Percentiles rank a stretch among this genome's conserved stretches.
These are phyloP conservation scores for Dendrobium officinale DNA, from an alignment of 106 monocot genomes.

Conservation along the genomic window DNA sequence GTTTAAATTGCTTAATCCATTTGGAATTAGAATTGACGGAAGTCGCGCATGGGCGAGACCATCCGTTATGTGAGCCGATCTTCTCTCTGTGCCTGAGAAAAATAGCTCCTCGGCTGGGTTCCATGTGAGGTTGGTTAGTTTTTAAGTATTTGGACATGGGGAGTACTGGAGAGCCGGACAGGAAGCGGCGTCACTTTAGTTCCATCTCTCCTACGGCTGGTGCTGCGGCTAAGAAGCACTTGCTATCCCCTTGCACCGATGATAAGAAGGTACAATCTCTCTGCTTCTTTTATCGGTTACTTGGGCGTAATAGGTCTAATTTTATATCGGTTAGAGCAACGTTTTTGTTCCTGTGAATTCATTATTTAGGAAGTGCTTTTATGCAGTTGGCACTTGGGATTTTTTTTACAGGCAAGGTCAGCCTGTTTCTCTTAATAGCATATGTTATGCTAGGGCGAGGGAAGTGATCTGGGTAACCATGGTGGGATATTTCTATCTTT, in stretches of 20 bases:
- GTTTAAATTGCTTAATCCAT: not conserved
- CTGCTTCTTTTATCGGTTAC: not conserved
- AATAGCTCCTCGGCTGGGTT: not conserved
- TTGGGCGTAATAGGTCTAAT: not conserved
- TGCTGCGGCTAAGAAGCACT: constrained; percentile 43
- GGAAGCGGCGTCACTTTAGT: constrained; percentile 48
- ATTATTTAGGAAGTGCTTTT: not conserved
- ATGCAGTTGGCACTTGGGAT: not conserved
- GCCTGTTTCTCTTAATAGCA: not conserved
- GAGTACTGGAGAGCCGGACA: constrained; percentile 46
- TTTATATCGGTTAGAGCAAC: not conserved
- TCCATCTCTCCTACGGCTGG: constrained; percentile 33
- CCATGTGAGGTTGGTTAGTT: not conserved
- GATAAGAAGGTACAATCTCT: constrained; percentile 63
- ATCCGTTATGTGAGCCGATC: not conserved
- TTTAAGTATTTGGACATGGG: constrained; percentile 24
- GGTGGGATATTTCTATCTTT: not conserved
- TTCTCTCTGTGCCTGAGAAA: not conserved
- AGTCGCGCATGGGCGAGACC: not conserved
- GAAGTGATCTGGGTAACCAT: not conserved
- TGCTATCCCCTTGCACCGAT: constrained; percentile 30
- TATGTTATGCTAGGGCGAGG: not conserved
- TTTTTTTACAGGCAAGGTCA: not conserved
- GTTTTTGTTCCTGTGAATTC: not conserved
- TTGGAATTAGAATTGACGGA: not conserved